Conservation (phyloP, 345 rosid species). For the Eucalyptus cloeziana region DNA sequence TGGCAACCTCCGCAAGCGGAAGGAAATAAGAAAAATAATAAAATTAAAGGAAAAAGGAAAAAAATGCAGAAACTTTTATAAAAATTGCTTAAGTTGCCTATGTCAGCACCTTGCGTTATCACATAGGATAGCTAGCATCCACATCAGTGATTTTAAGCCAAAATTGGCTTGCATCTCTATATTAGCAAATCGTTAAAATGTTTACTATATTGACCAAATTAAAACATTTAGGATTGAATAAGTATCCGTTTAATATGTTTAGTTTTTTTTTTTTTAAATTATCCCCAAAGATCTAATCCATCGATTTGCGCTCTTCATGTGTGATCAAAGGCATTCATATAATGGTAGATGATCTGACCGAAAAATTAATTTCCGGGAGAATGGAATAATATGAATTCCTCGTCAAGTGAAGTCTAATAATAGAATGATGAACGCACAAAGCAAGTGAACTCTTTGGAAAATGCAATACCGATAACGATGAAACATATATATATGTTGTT, state of each 20-base stretch:
- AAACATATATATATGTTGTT: neutral
- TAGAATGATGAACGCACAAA: neutral
- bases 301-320: neutral
- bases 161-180: no score
- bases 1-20: neutral
- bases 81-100: neutral
- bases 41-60: neutral
- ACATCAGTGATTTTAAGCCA: neutral
- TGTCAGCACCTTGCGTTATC: fast-evolving
- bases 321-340: neutral
- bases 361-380: neutral
- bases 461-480: neutral
- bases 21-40: no score
- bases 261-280: no score
- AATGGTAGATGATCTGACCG: neutral
- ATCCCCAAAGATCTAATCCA: neutral
- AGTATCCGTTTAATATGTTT: no score
- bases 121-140: fast-evolving
- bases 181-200: no score
- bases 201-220: neutral
- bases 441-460: neutral
- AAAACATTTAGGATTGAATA: neutral
- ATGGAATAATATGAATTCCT: neutral
- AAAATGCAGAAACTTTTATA: no score
- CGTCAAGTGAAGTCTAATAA: neutral